Evolutionary conservation across 768 basidiomycete genomes (phyloP).

Genomic region (Nevesoporus exiguus): DNA sequence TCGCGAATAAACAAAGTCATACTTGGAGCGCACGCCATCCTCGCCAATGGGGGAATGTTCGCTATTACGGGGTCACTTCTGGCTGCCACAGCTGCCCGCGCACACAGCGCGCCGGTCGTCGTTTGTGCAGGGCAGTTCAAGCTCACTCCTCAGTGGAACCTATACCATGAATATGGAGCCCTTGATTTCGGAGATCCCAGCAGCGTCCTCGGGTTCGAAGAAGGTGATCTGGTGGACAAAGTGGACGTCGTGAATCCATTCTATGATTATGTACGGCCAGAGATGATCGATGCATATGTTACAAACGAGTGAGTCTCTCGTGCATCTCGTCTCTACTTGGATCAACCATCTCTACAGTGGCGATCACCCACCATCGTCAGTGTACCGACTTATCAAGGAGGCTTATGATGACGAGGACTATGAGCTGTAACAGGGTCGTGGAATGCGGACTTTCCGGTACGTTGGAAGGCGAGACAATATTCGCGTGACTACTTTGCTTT

Average conservation of each 20-base stretch:
- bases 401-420: slow-evolving; percentile 94
- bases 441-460: not conserved
- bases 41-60: slow-evolving; percentile 96
- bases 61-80: slow-evolving; percentile 82
- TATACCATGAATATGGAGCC: slow-evolving; percentile 83
- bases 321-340: not conserved
- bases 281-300: slow-evolving; percentile 89
- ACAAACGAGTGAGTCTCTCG: slow-evolving; percentile 84
- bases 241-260: slow-evolving; percentile 95
- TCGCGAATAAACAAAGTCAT: slow-evolving; percentile 97
- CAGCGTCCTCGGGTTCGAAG: slow-evolving; percentile 68
- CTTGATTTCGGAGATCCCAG: slow-evolving; percentile 74
- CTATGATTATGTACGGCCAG: slow-evolving; percentile 92
- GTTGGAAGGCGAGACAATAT: not conserved
- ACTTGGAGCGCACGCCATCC: slow-evolving; percentile 90
- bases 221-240: slow-evolving; percentile 75
- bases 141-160: slow-evolving; percentile 85
- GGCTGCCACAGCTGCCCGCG: slow-evolving; percentile 82
- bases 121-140: slow-evolving; percentile 97
- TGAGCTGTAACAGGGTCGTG: slow-evolving; percentile 43
- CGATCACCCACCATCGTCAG: slow-evolving; percentile 93
- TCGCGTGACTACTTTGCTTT: slow-evolving; percentile 34
- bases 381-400: slow-evolving; percentile 89
- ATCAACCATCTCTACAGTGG: slow-evolving; percentile 51
- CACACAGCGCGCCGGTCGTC: slow-evolving; percentile 88